Base-by-base conservation (phyloP, 139 green algal genomes). In the Chlamydomonas schloesseri region DNA sequence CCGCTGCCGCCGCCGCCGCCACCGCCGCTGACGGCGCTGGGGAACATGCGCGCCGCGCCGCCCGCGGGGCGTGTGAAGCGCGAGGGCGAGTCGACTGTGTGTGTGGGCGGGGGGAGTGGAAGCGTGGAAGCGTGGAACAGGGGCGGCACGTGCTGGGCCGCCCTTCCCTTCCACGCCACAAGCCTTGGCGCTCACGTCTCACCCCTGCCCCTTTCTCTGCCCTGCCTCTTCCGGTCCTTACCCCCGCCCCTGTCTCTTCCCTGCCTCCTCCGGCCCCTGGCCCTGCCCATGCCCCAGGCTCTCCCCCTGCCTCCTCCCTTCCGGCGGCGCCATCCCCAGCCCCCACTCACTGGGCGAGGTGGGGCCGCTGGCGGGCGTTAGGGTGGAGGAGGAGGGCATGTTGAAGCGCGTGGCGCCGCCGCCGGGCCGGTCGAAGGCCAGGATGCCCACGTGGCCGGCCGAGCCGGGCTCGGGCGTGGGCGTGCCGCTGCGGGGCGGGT, bases 341-440 rank as follows among this genome's bases (percentile, higher is more conserved):
- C 3, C 17, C n/a, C n/a, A 55, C 78, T 33, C 29, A 84, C 78
- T 18, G 9, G 64, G 21, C 0, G 78, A 74, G 28, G 42, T 28
- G 62, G 78, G 78, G 6, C 78, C 64, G 28, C 46, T 50, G 42
- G 64, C 76, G 37, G 71, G 57, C 4, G 71, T 67, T n/a, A 65
- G 29, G 10, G 46, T 28, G n/a, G 42, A 50, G 2, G 78, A 50
- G 57, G 31, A 29, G 23, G 79, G 15, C 64, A 77, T 36, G 31
- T 85, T 76, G 79, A 80, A 87, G 50, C 81, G 81, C 9, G 69
- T 87, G 69, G 28, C 42, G 68, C 81, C 81, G 69, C 81, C 81
- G 28, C 81, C 81, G 0, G 81, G 81, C n/a, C 81, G 81, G 14
- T 0, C 13, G 53, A 87, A 87, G 42, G 53, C 55, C 26, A 87